Evolutionary conservation across 1,139 yeast species (phyloP).

Genomic region (Fermentozyma sake): DNA sequence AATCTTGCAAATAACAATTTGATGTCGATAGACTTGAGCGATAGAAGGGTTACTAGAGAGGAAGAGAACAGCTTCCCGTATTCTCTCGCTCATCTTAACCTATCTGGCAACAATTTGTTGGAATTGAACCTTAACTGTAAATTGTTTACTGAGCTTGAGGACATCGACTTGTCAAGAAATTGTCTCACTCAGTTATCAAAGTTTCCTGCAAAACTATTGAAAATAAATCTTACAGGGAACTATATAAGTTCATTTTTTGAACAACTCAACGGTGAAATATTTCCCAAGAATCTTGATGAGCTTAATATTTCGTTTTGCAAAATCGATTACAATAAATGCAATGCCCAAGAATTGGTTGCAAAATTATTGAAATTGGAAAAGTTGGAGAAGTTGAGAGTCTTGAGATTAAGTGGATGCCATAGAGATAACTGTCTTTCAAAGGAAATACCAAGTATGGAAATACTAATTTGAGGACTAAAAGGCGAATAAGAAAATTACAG

Average conservation of each 20-base stretch:
- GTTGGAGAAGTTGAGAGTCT: constrained; percentile 2
- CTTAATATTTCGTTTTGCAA: constrained; percentile 16
- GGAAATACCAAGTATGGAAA: too few relatives aligned
- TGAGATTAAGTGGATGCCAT: constrained; percentile 5
- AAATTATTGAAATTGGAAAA: constrained; percentile 1
- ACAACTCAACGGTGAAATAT: constrained; percentile 7
- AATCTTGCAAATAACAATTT: constrained; percentile 24
- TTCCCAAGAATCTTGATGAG: constrained; percentile 11
- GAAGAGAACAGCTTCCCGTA: neutral
- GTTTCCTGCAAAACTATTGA: constrained; percentile 12
- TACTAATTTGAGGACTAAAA: too few relatives aligned
- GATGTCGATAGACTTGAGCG: constrained; percentile 5
- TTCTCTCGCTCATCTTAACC: constrained; percentile 7
- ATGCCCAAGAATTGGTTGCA: constrained; percentile 1
- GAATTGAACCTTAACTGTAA: constrained; percentile 5
- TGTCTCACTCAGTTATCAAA: constrained; percentile 12
- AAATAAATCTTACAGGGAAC: constrained; percentile 19
- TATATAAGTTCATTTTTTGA: constrained; percentile 9
- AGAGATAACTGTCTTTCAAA: neutral
- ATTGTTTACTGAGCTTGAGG: constrained; percentile 11
- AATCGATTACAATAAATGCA: constrained; percentile 1
- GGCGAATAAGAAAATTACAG: too few relatives aligned
- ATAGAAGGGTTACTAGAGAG: neutral
- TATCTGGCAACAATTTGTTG: constrained; percentile 19
- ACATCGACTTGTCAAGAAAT: constrained; percentile 22